These are phyloP conservation scores for Acanthamoeba royreba DNA, from an alignment of 208 protist genomes.

Conservation along the genomic window DNA sequence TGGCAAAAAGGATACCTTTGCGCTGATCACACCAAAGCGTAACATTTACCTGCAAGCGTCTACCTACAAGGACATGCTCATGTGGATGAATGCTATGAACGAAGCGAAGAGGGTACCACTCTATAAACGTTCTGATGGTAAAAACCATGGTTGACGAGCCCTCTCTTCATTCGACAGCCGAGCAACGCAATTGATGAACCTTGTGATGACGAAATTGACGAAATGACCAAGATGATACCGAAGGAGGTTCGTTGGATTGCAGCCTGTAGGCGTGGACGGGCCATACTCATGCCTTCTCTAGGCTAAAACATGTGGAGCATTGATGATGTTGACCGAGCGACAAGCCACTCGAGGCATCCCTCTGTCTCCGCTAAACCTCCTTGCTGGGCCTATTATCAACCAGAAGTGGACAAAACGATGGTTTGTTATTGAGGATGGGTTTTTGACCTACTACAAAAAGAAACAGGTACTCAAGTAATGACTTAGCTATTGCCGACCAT, in stretches of 20 bases:
- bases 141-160: no score
- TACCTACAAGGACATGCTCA: slow-evolving; percentile 18
- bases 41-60: slow-evolving; percentile 11
- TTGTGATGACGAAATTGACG: not conserved
- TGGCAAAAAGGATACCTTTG: not conserved
- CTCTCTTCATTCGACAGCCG: no score
- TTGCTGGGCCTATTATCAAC: not conserved
- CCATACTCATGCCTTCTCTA: not conserved
- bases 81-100: slow-evolving; percentile 11
- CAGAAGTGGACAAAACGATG: slow-evolving; percentile 9
- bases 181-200: not conserved
- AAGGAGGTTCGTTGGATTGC: not conserved
- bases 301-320: not conserved
- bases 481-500: not conserved
- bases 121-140: no score
- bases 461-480: not conserved
- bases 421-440: slow-evolving; percentile 33
- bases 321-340: not conserved
- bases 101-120: not conserved
- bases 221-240: not conserved
- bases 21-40: not conserved
- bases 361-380: not conserved
- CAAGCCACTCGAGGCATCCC: not conserved
- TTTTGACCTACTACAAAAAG: slow-evolving; percentile 8
- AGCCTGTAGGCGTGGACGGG: not conserved